Evolutionary conservation across 2,329 filamentous ascomycete species (phyloP), one percentile per base, ranked within the genome.

Genomic region (Talaromyces pinophilus): DNA sequence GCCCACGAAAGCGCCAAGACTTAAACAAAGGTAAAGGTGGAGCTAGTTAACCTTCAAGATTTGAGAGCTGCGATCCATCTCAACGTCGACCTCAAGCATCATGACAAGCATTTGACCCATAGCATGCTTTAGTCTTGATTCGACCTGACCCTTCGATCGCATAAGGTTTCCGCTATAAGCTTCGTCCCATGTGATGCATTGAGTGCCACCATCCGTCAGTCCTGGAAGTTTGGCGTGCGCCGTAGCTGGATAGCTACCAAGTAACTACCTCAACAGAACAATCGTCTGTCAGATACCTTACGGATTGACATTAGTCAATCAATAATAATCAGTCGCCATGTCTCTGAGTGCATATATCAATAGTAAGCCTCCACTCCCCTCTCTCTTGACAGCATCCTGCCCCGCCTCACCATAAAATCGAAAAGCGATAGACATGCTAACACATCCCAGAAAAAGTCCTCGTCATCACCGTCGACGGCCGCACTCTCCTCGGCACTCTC

Each of bases 391-490:
- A 19, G 6, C 33, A 38, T 25, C n/a, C 50, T n/a, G 11, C 17
- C 13, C 50, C 54, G 40, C 60, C 48, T 40, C 35, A 30, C 38
- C 19, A 52, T 13, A n/a, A 55, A 19, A 35, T 5, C 30, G n/a
- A 25, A 15, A 25, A 22, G 38, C 40, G 33, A 60, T 5, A 46
- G 19, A 44, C 0, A 48, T 22, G 48, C 28, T 42, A 60, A 64
- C 55, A 64, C 97, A 5, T 30, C 22, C 15, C 50, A 67, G 95
- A 97, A 81, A 96, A 92, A 80, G 92, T 98, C 72, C 85, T 93
- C 67, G 90, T 98, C 74, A 87, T 98, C 70, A 98, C 95, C 33
- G 90, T 92, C 72, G 95, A 98, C 80, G 95, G 94, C 62, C 90
- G 94, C 73, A 96, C 92, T 57, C 82, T 94, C 25, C 86, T 92